phyloP scores from a whole-genome alignment of 2,329 filamentous ascomycete species.

The Colletotrichum cordylinicola region DNA sequence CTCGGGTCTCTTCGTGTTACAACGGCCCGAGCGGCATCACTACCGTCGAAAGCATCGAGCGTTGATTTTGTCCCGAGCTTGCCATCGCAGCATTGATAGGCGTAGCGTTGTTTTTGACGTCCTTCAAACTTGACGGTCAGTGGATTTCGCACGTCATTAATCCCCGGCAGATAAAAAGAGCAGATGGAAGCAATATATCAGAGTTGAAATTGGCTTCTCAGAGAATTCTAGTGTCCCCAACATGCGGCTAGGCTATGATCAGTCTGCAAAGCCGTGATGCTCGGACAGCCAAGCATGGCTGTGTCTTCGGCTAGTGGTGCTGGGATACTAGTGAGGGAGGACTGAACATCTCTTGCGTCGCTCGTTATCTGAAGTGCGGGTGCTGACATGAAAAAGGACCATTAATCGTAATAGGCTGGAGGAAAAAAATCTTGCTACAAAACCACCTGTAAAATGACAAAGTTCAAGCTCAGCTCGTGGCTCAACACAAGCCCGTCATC shows the following conservation, averaged over 20 bases:
- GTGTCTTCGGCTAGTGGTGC: not conserved
- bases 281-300: not conserved
- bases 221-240: not conserved
- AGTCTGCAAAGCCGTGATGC: not conserved
- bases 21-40: not conserved
- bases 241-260: not conserved
- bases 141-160: not conserved
- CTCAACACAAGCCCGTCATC: slow-evolving; percentile 30
- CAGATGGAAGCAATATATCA: not conserved
- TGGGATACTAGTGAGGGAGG: not conserved
- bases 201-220: not conserved
- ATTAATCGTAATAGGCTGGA: not conserved
- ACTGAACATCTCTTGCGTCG: not conserved
- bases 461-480: slow-evolving; percentile 39
- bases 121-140: not conserved
- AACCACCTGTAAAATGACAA: slow-evolving; percentile 28
- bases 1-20: not conserved
- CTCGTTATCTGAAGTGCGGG: not conserved
- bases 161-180: not conserved
- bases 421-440: not conserved
- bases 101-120: not conserved
- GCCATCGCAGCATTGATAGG: not conserved
- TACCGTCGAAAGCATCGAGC: not conserved
- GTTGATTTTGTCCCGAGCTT: not conserved
- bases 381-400: not conserved